These are phyloP conservation scores for Hemileccinum rubropunctum DNA, from an alignment of 768 basidiomycete genomes.

Conservation along the genomic window DNA sequence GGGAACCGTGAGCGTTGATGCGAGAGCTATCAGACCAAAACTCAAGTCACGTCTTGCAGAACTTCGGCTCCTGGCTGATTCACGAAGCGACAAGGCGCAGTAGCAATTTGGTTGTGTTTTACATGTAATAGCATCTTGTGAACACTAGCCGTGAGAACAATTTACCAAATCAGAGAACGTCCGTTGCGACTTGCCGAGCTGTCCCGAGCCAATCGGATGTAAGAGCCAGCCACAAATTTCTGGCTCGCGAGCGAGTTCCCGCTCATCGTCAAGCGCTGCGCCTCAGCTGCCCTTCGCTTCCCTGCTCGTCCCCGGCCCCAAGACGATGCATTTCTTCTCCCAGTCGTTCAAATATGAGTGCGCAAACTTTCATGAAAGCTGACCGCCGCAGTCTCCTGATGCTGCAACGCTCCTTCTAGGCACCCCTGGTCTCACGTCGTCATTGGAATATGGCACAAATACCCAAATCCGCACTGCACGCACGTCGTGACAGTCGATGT, in stretches of 20 bases:
- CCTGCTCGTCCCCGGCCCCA: slow-evolving; percentile 21
- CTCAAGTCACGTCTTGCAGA: slow-evolving; percentile 74
- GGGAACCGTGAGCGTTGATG: not conserved
- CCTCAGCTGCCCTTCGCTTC: slow-evolving; percentile 16
- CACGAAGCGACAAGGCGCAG: slow-evolving; percentile 6
- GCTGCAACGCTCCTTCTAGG: slow-evolving; percentile 39
- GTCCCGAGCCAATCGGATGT: slow-evolving; percentile 31
- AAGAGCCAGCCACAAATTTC: slow-evolving; percentile 14
- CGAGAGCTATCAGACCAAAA: slow-evolving; percentile 57
- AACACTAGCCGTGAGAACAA: slow-evolving; percentile 9
- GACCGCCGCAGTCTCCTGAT: slow-evolving; percentile 4
- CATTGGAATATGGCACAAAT: slow-evolving; percentile 93
- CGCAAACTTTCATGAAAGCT: slow-evolving; percentile 30
- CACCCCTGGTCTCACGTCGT: slow-evolving; percentile 91
- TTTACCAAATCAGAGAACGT: not conserved
- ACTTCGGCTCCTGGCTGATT: slow-evolving; percentile 43
- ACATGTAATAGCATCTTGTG: no score
- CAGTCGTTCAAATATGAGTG: slow-evolving; percentile 84
- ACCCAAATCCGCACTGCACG: slow-evolving; percentile 89
- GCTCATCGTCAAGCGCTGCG: slow-evolving; percentile 13
- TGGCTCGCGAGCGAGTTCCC: not conserved
- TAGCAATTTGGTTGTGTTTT: not conserved
- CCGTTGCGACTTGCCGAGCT: slow-evolving; percentile 12
- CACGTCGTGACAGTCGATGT: slow-evolving; percentile 89
- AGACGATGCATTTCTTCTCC: slow-evolving; percentile 80